Conservation (phyloP, 78 protist genomes). For the Dictyostelium intermedium region DNA sequence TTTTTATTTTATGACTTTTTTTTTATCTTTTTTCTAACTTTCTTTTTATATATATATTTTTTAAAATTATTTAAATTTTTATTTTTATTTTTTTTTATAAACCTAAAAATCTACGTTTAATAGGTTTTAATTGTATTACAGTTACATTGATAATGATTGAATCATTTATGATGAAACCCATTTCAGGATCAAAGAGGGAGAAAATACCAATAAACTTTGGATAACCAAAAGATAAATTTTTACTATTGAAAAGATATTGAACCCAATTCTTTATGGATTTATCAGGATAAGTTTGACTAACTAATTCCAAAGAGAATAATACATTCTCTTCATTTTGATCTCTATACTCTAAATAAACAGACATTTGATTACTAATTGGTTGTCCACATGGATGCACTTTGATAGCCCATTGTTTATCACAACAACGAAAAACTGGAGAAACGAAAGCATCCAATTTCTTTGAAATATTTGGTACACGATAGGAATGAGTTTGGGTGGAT, state of each 20-base stretch:
- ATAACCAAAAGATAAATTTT: conserved; percentile 1
- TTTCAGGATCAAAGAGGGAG: neutral
- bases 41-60: neutral
- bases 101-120: neutral
- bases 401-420: neutral
- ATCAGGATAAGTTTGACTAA: conserved; percentile 5
- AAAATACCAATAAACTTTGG: conserved; percentile 10
- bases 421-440: neutral
- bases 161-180: neutral
- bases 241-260: neutral
- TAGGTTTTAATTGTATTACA: neutral
- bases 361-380: neutral
- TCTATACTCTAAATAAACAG: neutral
- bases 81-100: neutral
- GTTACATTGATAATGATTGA: neutral
- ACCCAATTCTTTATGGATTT: conserved; percentile 6
- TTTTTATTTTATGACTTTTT: too few species aligned
- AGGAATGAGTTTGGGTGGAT: neutral
- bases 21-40: too few species aligned
- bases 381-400: conserved; percentile 17
- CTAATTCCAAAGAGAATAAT: neutral
- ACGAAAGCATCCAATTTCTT: neutral
- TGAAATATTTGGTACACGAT: neutral
- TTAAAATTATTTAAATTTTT: neutral
- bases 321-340: neutral